These are phyloP conservation scores for Atalantia buxifolia DNA, from an alignment of 345 rosid species.

Conservation along the genomic window DNA sequence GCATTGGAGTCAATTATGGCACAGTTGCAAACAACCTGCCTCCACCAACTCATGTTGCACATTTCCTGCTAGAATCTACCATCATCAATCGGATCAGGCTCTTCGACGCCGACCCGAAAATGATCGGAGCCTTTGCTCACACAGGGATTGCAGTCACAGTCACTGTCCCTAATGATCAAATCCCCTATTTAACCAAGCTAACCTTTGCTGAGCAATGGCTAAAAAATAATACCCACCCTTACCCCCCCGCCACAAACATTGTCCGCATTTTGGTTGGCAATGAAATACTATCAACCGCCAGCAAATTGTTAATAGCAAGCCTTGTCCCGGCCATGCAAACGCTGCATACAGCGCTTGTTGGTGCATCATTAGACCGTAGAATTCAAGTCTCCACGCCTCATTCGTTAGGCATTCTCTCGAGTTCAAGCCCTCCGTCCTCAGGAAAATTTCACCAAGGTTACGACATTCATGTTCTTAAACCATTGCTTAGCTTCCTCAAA, in stretches of 20 bases:
- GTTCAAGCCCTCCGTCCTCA: constrained; percentile 67
- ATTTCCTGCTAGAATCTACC: constrained; percentile 66
- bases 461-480: constrained; percentile 56
- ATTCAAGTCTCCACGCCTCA: constrained; percentile 85
- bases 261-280: constrained; percentile 81
- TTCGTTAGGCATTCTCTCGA: constrained; percentile 64
- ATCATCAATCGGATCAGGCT: constrained; percentile 63
- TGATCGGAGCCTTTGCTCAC: constrained; percentile 60
- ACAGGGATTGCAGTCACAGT: constrained; percentile 61
- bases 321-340: constrained; percentile 74
- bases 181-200: constrained; percentile 57
- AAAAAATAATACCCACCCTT: constrained; percentile 43
- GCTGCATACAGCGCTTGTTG: constrained; percentile 65
- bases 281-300: constrained; percentile 61
- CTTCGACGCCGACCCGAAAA: constrained; percentile 54
- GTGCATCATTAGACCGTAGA: constrained; percentile 46
- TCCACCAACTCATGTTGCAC: constrained; percentile 66
- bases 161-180: constrained; percentile 65
- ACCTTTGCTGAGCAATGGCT: constrained; percentile 64
- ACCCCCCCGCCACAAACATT: constrained; percentile 60
- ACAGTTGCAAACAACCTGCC: constrained; percentile 73
- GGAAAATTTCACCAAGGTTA: constrained; percentile 71
- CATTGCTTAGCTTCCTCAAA: constrained; percentile 69
- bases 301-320: constrained; percentile 37
- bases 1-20: constrained; percentile 79